phyloP scores from a whole-genome alignment of 371 early-diverging fungal species.

The Mucor indicus region DNA sequence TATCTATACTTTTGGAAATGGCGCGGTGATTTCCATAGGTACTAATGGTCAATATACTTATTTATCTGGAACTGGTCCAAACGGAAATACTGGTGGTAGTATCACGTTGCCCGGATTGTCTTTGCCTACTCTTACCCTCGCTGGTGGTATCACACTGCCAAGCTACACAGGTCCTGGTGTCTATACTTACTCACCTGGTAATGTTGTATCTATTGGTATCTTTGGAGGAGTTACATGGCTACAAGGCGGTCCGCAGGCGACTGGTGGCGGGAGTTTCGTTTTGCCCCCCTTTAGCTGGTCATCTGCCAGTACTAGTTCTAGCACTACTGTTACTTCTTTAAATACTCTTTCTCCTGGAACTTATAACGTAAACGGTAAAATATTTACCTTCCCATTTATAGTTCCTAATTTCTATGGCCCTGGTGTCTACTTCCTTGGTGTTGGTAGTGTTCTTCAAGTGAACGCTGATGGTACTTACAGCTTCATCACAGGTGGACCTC shows the following conservation, averaged over 20 bases:
- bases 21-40: background rate
- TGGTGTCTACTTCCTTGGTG: background rate
- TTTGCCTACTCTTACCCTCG: background rate
- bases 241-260: too few relatives aligned
- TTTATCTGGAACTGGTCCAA: background rate
- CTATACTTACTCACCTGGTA: conserved; percentile 1
- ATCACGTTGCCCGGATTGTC: background rate
- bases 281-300: background rate
- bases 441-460: conserved; percentile 2
- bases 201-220: background rate
- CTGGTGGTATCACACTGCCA: too few relatives aligned
- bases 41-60: background rate
- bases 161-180: conserved; percentile 6
- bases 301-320: background rate
- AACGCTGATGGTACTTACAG: background rate
- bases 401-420: too few relatives aligned
- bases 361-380: background rate
- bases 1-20: too few relatives aligned
- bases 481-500: background rate
- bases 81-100: background rate
- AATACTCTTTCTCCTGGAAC: background rate
- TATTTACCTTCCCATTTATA: too few relatives aligned
- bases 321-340: too few relatives aligned
- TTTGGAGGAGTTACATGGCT: background rate
- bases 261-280: too few relatives aligned